A percentile compares a stretch with the other conserved stretches of the same genome.
Evolutionary conservation across 2,329 filamentous ascomycete genomes (phyloP).

Genomic region (Apiospora pterosperma): DNA sequence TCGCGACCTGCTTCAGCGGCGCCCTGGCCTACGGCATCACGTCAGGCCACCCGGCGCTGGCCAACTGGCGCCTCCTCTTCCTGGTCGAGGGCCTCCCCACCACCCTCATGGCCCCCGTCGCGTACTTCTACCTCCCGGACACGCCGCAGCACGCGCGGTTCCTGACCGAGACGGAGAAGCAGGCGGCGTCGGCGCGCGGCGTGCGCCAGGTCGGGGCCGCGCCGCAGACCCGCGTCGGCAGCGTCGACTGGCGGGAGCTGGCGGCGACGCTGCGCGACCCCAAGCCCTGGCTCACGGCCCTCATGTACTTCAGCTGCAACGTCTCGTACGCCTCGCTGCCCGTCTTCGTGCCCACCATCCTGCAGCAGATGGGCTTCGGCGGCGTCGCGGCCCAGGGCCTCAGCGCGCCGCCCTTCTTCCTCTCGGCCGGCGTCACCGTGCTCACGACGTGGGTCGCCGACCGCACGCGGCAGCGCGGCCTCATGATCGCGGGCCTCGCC

Average conservation of each 20-base stretch:
- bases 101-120: conserved; percentile 25
- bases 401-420: conserved; percentile 67
- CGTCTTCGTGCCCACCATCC: conserved; percentile 61
- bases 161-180: conserved; percentile 54
- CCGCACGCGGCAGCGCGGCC: conserved; percentile 58
- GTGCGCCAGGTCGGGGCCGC: conserved; percentile 47
- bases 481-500: conserved; percentile 55
- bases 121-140: conserved; percentile 34
- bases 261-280: conserved; percentile 42
- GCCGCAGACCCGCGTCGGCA: conserved; percentile 43
- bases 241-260: conserved; percentile 43
- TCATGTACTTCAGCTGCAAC: conserved; percentile 40
- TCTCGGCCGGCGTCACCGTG: conserved; percentile 63
- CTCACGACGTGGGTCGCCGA: conserved; percentile 63
- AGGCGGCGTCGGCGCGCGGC: conserved; percentile 51
- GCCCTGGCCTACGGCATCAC: conserved; percentile 68
- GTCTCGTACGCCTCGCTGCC: conserved; percentile 64
- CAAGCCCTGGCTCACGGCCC: conserved; percentile 46
- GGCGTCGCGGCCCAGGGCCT: conserved; percentile 67
- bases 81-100: conserved; percentile 33
- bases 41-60: conserved; percentile 52
- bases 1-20: conserved; percentile 68
- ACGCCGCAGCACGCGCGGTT: conserved; percentile 49
- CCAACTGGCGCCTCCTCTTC: conserved; percentile 35
- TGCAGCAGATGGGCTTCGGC: conserved; percentile 65